A percentile compares a stretch with the other conserved stretches of the same genome.
These are phyloP conservation scores for Trichophyton benhamiae DNA, from an alignment of 2,329 filamentous ascomycete genomes.

Conservation along the genomic window DNA sequence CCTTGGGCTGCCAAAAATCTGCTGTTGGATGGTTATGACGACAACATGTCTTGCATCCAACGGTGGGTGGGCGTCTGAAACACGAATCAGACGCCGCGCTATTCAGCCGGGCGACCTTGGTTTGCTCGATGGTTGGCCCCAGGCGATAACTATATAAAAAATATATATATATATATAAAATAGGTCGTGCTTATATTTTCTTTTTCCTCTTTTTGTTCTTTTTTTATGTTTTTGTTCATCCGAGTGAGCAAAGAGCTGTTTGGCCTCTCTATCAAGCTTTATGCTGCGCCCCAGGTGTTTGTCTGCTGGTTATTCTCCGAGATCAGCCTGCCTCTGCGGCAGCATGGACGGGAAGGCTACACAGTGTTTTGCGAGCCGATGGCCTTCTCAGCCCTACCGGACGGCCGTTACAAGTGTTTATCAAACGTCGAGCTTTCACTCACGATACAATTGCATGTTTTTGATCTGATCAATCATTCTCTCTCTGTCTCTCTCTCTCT, in stretches of 20 bases:
- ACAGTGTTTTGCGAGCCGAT: neutral
- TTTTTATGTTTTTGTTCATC: too few species aligned
- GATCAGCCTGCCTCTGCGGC: neutral
- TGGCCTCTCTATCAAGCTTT: neutral
- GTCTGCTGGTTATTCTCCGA: neutral
- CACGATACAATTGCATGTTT: neutral
- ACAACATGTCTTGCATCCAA: constrained; percentile 4
- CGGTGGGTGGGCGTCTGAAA: constrained; percentile 1
- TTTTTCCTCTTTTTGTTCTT: neutral
- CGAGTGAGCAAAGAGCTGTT: neutral
- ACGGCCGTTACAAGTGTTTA: neutral
- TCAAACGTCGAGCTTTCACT: neutral
- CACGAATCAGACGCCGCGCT: constrained; percentile 3
- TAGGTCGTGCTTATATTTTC: neutral
- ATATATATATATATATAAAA: constrained; percentile 3
- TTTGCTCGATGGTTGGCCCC: neutral
- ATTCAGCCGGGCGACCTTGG: neutral
- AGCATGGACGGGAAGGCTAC: neutral
- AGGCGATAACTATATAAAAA: neutral
- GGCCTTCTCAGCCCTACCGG: neutral
- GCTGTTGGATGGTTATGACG: neutral
- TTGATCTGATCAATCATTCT: neutral
- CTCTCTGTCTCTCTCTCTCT: too few species aligned
- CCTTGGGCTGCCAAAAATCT: neutral
- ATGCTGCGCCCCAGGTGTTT: neutral